These are phyloP conservation scores for Microcyclospora tardicrescens DNA, from an alignment of 2,329 filamentous ascomycete species.

Conservation along the genomic window DNA sequence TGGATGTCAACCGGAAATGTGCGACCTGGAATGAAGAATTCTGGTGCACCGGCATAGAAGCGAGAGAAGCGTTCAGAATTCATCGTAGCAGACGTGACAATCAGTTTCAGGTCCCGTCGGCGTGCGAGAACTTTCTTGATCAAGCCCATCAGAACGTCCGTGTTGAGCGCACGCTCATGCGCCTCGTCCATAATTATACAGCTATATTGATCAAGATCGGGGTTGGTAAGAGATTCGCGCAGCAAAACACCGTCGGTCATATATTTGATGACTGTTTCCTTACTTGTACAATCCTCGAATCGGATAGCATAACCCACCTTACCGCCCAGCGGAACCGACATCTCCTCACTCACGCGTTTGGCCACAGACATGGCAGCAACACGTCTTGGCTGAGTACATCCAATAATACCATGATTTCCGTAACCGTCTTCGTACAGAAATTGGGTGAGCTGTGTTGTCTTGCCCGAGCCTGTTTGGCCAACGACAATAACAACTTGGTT, in stretches of 20 bases:
- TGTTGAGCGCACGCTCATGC: conserved; percentile 91
- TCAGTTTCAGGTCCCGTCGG: conserved; percentile 82
- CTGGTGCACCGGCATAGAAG: conserved; percentile 90
- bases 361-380: conserved; percentile 98
- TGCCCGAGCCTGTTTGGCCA: conserved; percentile 92
- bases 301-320: conserved; percentile 93
- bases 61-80: conserved; percentile 91
- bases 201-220: conserved; percentile 88
- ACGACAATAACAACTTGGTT: conserved; percentile 97
- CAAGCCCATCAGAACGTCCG: conserved; percentile 90
- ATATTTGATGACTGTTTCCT: conserved; percentile 92
- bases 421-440: conserved; percentile 95
- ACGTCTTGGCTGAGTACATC: conserved; percentile 88
- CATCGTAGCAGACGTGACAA: conserved; percentile 98
- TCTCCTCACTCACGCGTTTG: conserved; percentile 95
- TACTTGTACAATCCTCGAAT: conserved; percentile 95
- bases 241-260: conserved; percentile 97
- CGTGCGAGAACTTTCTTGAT: conserved; percentile 94
- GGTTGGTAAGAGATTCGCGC: conserved; percentile 82
- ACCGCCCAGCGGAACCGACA: conserved; percentile 82
- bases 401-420: conserved; percentile 74
- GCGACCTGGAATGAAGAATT: conserved; percentile 89
- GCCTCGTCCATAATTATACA: conserved; percentile 99
- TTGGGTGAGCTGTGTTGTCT: conserved; percentile 94
- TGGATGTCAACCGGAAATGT: conserved; percentile 97